Base-by-base conservation (phyloP, 2,329 filamentous ascomycete species). In the Ophiostoma ulmi region DNA sequence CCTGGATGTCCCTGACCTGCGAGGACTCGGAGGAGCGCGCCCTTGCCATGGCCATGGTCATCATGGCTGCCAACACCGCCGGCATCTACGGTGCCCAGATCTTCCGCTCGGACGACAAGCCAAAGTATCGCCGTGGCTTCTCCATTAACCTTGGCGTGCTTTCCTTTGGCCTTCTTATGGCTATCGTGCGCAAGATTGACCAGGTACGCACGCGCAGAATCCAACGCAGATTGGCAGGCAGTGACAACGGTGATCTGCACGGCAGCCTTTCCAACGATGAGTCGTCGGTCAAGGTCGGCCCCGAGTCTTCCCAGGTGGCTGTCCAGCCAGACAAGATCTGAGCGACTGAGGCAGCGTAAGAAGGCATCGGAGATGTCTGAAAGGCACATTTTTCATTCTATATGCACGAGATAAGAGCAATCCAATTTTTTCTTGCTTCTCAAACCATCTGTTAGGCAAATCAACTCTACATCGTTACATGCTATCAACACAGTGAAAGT, bases 1-100 rank as follows among this genome's bases (percentile, higher is more conserved):
- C 58, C 31, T 63, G 58, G 58, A 63, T 63, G 58, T 63, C 58
- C 31, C 58, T 63, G 3, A 63, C 58, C n/a, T 63, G 58, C 58
- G 58, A 63, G 6, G 58, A 63, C 58, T 63, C 58, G 0, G 58
- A 63, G 13, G 58, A 63, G 26, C 58, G 58, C 31, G 58, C 58
- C 14, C 58, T 63, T 4, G 58, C 58, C 31, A 63, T 63, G 58
- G 58, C 58, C 58, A 63, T 63, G 58, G 58, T 63, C 26, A 63
- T 63, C 58, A 63, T 63, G 58, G 58, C 58, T 63, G 58, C 58
- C 31, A 63, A 63, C 14, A 63, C 58, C 1, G 58, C 58, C 58
- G 58, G 58, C 1, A 63, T 63, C 6, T 63, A 63, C 31, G 58
- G 58, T 22, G 58, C 58, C 31, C 58, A 63, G 14, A 63, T 63